phyloP scores from a whole-genome alignment of 2,329 filamentous ascomycete genomes.

The Neopestalotiopsis sp. region DNA sequence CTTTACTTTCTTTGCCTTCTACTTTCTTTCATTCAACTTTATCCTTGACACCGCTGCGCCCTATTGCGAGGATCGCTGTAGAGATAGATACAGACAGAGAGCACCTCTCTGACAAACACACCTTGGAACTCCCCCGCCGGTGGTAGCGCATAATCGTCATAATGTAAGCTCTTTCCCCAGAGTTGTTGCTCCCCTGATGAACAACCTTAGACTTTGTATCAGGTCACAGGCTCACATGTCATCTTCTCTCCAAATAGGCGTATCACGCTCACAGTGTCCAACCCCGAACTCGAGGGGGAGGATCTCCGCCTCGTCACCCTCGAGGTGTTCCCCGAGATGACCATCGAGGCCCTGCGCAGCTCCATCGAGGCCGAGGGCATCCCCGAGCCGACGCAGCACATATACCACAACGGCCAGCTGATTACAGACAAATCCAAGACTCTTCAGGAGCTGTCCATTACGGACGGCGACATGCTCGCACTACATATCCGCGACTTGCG shows the following conservation, averaged over 20 bases:
- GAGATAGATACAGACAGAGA: neutral
- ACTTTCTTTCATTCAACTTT: neutral
- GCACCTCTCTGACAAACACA: neutral
- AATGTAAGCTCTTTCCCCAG: conserved; percentile 8
- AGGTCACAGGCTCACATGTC: conserved; percentile 16
- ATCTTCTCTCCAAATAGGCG: conserved; percentile 55
- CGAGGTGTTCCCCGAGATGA: conserved; percentile 73
- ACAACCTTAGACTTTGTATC: conserved; percentile 7
- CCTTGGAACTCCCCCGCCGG: neutral
- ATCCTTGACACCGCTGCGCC: neutral
- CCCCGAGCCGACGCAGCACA: conserved; percentile 74
- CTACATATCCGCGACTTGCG: conserved; percentile 75
- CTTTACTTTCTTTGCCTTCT: neutral
- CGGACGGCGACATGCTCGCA: conserved; percentile 90
- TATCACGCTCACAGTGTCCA: conserved; percentile 76
- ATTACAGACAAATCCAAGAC: conserved; percentile 81
- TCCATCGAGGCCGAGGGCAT: conserved; percentile 86
- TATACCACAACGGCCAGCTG: conserved; percentile 88
- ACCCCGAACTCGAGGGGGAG: conserved; percentile 64
- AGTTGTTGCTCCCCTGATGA: neutral
- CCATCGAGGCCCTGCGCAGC: conserved; percentile 83
- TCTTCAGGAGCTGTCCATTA: conserved; percentile 79
- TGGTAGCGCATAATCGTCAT: conserved; percentile 1
- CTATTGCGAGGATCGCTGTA: neutral
- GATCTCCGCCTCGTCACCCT: conserved; percentile 68